These are phyloP conservation scores for Saccharomycopsis fermentans DNA, from an alignment of 805 yeast genomes.

Conservation along the genomic window DNA sequence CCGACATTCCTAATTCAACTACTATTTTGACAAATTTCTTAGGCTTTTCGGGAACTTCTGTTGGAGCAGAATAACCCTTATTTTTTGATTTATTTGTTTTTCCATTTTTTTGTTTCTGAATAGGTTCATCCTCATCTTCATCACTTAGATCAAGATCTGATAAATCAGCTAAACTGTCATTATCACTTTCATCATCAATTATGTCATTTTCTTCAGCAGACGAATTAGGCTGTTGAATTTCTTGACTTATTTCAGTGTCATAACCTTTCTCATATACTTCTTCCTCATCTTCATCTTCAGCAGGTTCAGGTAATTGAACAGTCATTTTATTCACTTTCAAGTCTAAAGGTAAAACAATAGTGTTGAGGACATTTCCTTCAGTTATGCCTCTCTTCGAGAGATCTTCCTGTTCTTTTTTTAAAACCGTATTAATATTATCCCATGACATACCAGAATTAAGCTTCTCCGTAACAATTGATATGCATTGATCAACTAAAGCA, in stretches of 20 bases:
- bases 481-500: constrained; percentile 62
- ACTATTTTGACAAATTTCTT: constrained; percentile 36
- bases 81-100: constrained; percentile 15
- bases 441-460: constrained; percentile 87
- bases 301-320: constrained; percentile 42
- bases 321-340: constrained; percentile 58
- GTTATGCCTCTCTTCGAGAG: background rate
- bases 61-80: background rate
- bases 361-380: constrained; percentile 52
- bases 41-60: constrained; percentile 9
- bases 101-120: constrained; percentile 14
- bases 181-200: constrained; percentile 25
- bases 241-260: constrained; percentile 27
- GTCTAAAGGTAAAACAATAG: constrained; percentile 59
- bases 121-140: constrained; percentile 20
- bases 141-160: constrained; percentile 20
- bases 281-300: constrained; percentile 29
- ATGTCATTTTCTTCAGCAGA: constrained; percentile 8
- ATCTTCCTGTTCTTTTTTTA: constrained; percentile 56
- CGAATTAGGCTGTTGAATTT: constrained; percentile 26
- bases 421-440: constrained; percentile 73
- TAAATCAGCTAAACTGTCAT: constrained; percentile 20
- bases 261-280: constrained; percentile 5
- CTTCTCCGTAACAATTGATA: constrained; percentile 51
- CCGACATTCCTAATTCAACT: constrained; percentile 61